phyloP scores from a whole-genome alignment of 2,329 filamentous ascomycete species.

The Drechslerella dactyloides region DNA sequence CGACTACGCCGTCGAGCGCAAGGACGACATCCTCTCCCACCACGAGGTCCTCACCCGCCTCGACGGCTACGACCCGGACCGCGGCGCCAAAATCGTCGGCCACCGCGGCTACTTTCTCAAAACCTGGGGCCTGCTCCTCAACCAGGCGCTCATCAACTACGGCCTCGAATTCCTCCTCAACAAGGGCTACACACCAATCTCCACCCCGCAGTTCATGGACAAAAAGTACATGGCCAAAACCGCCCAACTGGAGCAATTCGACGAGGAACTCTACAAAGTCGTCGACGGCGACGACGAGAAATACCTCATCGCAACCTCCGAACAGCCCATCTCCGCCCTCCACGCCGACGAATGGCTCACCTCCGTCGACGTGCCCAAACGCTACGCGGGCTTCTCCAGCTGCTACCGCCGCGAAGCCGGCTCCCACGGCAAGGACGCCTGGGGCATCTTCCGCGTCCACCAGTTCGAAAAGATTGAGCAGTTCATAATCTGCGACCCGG shows the following conservation, averaged over 20 bases:
- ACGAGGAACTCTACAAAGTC: slow-evolving; percentile 98
- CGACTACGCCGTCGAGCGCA: slow-evolving; percentile 74
- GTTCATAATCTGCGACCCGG: slow-evolving; percentile 80
- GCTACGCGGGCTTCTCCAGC: slow-evolving; percentile 86
- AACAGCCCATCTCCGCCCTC: slow-evolving; percentile 91
- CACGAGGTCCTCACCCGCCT: slow-evolving; percentile 89
- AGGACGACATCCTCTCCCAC: slow-evolving; percentile 78
- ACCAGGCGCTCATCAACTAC: slow-evolving; percentile 93
- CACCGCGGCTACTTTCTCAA: slow-evolving; percentile 93
- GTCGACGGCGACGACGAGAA: slow-evolving; percentile 89
- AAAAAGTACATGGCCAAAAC: slow-evolving; percentile 98
- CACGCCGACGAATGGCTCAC: slow-evolving; percentile 94
- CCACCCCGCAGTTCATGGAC: slow-evolving; percentile 92
- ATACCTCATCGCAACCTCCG: slow-evolving; percentile 80
- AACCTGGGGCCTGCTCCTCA: slow-evolving; percentile 86
- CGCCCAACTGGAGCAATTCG: slow-evolving; percentile 94
- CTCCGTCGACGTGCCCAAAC: slow-evolving; percentile 83
- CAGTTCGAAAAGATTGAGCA: slow-evolving; percentile 96
- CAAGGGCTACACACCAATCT: slow-evolving; percentile 81
- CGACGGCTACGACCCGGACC: slow-evolving; percentile 90
- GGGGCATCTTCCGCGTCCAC: slow-evolving; percentile 97
- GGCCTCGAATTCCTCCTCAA: slow-evolving; percentile 81
- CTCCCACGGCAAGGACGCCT: slow-evolving; percentile 87
- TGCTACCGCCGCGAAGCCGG: slow-evolving; percentile 97
- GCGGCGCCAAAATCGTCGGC: slow-evolving; percentile 90